A percentile compares a stretch with the other conserved stretches of the same genome.
Conservation (phyloP, 2,329 filamentous ascomycete species). For the Stachybotrys chlorohalonatus region DNA sequence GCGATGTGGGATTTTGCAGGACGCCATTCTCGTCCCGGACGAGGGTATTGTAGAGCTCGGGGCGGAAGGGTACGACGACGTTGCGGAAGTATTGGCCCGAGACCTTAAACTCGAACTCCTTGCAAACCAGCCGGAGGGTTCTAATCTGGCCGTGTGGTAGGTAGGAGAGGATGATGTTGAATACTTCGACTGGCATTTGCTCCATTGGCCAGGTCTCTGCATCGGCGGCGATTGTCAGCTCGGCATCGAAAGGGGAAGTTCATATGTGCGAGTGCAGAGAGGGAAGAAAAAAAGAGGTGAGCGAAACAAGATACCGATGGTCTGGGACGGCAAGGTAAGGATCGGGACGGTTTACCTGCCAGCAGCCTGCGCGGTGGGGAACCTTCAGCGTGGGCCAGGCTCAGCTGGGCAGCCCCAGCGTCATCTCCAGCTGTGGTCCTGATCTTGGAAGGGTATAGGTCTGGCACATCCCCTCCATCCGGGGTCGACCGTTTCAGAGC, state of each 20-base stretch:
- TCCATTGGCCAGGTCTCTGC: slow-evolving; percentile 19
- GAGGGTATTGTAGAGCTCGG: slow-evolving; percentile 46
- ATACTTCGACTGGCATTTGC: slow-evolving; percentile 51
- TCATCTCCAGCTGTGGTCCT: neutral
- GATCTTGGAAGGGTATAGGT: neutral
- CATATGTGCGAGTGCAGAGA: neutral
- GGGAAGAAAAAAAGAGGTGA: neutral
- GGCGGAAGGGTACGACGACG: slow-evolving; percentile 57
- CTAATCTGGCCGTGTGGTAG: slow-evolving; percentile 51
- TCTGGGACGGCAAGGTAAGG: neutral
- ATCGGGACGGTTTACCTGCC: neutral
- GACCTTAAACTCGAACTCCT: slow-evolving; percentile 46
- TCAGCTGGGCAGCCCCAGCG: neutral
- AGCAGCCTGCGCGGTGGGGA: neutral
- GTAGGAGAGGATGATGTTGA: slow-evolving; percentile 44
- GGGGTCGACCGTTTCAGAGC: neutral
- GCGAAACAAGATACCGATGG: neutral
- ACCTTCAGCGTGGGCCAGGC: neutral
- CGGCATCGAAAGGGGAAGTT: neutral
- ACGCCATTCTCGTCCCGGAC: slow-evolving; percentile 10
- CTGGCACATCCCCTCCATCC: neutral
- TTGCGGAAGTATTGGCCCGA: slow-evolving; percentile 51
- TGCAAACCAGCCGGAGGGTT: slow-evolving; percentile 50
- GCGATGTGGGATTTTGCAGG: slow-evolving; percentile 13
- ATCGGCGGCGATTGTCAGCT: neutral